phyloP scores from a whole-genome alignment of 2,329 filamentous ascomycete genomes.

The Ceratocystis eucalypticola region DNA sequence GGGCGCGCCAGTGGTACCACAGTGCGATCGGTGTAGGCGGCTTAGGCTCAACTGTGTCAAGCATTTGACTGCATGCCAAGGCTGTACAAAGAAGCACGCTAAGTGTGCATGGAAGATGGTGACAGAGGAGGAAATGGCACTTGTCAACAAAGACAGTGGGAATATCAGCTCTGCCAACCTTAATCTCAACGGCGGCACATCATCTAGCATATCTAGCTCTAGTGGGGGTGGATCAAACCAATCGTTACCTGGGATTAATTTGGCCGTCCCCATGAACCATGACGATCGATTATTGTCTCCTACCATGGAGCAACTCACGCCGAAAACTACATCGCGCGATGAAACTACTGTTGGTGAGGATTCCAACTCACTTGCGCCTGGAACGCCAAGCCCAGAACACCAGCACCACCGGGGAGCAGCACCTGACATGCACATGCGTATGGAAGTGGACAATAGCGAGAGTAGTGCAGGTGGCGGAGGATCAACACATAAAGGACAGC shows the following conservation, averaged over 20 bases:
- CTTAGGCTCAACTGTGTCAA: conserved; percentile 73
- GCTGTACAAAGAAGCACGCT: conserved; percentile 81
- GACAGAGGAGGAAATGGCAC: conserved; percentile 50
- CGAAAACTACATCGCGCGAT: conserved; percentile 15
- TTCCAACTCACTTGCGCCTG: conserved; percentile 15
- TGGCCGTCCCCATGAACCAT: conserved; percentile 16
- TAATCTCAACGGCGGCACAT: not conserved
- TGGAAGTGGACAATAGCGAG: conserved; percentile 12
- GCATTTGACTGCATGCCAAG: conserved; percentile 72
- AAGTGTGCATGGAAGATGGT: conserved; percentile 77
- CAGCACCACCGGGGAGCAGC: conserved; percentile 9
- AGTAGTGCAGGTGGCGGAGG: not conserved
- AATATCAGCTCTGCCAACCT: not conserved
- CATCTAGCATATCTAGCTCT: not conserved
- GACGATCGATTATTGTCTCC: conserved; percentile 17
- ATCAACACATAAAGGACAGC: not conserved
- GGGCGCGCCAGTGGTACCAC: conserved; percentile 63
- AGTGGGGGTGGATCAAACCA: not conserved
- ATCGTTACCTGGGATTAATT: conserved; percentile 10
- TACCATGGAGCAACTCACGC: conserved; percentile 16
- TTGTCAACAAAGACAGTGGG: conserved; percentile 11
- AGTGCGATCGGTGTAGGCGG: conserved; percentile 70
- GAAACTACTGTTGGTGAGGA: conserved; percentile 17
- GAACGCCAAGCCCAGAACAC: conserved; percentile 16
- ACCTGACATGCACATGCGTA: conserved; percentile 14